Conservation (phyloP, 106 monocot species). For the Narthecium ossifragum region DNA sequence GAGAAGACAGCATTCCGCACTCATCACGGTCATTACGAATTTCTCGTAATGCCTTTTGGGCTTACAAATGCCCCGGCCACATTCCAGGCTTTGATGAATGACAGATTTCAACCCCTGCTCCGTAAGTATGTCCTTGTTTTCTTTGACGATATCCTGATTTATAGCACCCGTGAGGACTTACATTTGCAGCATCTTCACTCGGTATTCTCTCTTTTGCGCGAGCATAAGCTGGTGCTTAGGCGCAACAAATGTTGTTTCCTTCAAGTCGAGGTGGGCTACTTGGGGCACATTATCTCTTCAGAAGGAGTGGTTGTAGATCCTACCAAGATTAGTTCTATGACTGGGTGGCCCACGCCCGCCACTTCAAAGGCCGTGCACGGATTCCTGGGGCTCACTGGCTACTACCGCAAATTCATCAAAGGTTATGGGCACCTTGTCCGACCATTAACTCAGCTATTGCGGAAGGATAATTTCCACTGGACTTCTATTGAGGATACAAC, state of each 20-base stretch:
- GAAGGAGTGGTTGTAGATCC: background rate
- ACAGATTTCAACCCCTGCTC: background rate
- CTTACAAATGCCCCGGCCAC: conserved; percentile 12
- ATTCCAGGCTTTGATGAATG: conserved; percentile 13
- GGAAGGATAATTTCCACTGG: conserved; percentile 5
- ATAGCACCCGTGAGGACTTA: background rate
- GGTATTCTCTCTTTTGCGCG: background rate
- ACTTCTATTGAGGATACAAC: background rate
- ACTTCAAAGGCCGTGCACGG: background rate
- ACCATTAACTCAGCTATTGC: background rate
- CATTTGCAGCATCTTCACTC: background rate
- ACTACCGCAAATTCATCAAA: conserved; percentile 5
- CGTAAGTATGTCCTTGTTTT: conserved; percentile 3
- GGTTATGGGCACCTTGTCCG: background rate
- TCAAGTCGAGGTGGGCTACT: background rate
- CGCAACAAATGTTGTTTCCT: background rate
- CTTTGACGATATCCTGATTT: conserved; percentile 10
- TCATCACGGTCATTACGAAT: conserved; percentile 10
- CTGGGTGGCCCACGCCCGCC: background rate
- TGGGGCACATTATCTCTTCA: background rate
- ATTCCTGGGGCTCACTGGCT: conserved; percentile 6
- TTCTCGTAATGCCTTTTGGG: conserved; percentile 12
- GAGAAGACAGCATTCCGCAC: conserved; percentile 8
- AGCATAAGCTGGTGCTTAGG: background rate
- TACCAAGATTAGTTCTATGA: background rate